Percentiles rank a stretch among this genome's conserved stretches.
These are phyloP conservation scores for Tephrocybe rancida DNA, from an alignment of 768 basidiomycete genomes.

Conservation along the genomic window DNA sequence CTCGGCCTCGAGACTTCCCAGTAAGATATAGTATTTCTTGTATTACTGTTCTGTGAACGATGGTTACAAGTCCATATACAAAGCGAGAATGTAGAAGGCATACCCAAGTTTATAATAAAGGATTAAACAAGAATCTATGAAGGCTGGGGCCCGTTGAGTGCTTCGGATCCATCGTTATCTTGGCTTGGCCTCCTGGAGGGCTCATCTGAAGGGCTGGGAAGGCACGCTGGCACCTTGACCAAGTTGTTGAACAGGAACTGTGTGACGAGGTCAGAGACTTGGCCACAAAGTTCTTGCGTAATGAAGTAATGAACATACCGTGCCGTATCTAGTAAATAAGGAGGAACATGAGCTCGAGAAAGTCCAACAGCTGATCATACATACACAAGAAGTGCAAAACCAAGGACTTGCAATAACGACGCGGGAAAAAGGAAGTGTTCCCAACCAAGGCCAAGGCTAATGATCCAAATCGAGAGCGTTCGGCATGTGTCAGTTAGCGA, in stretches of 20 bases:
- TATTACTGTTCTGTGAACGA: too few species aligned
- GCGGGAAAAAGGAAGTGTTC: constrained; percentile 82
- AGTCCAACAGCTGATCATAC: constrained; percentile 25
- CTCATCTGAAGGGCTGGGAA: too few species aligned
- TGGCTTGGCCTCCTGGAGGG: too few species aligned
- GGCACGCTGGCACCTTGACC: constrained; percentile 30
- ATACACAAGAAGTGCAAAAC: constrained; percentile 89
- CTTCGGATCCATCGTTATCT: too few species aligned
- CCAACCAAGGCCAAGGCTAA: constrained; percentile 90
- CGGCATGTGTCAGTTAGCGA: constrained; percentile 93
- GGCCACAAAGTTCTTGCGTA: constrained; percentile 7
- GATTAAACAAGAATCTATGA: too few species aligned
- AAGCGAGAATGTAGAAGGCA: too few species aligned
- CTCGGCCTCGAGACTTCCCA: too few species aligned
- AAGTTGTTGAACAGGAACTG: constrained; percentile 92
- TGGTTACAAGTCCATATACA: too few species aligned
- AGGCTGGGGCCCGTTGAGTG: too few species aligned
- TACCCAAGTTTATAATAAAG: too few species aligned
- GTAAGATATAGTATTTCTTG: too few species aligned
- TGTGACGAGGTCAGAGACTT: not conserved
- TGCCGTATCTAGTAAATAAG: constrained; percentile 68
- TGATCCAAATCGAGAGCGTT: constrained; percentile 93
- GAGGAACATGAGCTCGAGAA: constrained; percentile 2
- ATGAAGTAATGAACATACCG: constrained; percentile 46
- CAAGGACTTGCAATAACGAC: constrained; percentile 77